Conservation (phyloP, 2,329 filamentous ascomycete genomes). For the Leptographium procerum region DNA sequence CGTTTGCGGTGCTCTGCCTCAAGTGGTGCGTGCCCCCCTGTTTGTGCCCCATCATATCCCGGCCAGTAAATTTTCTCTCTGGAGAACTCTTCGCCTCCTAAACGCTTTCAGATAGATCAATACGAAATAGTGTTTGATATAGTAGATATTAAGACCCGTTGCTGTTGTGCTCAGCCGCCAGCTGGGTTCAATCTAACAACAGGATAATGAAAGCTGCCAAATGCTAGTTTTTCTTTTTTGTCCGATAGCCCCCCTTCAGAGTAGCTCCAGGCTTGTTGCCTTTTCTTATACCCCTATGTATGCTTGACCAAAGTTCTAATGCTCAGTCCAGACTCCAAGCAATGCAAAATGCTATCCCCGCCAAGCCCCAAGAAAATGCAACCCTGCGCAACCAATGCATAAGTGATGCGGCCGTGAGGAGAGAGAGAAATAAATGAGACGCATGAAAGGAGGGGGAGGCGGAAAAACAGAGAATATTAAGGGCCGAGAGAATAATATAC, state of each 20-base stretch:
- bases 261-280: neutral
- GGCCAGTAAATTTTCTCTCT: neutral
- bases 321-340: constrained; percentile 7
- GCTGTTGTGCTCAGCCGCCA: neutral
- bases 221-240: neutral
- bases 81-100: neutral
- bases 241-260: neutral
- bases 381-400: neutral
- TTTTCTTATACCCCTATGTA: neutral
- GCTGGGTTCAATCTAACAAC: neutral
- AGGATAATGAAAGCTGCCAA: neutral
- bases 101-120: neutral
- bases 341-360: constrained; percentile 5
- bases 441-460: neutral
- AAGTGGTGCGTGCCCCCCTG: constrained; percentile 2
- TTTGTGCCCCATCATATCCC: neutral
- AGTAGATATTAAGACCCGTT: neutral
- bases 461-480: neutral
- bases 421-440: neutral
- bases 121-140: neutral
- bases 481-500: too few species aligned
- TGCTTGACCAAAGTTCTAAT: neutral
- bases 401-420: neutral
- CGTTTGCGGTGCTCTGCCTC: neutral
- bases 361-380: neutral